phyloP scores from a whole-genome alignment of 2,329 filamentous ascomycete species.

The Botrytis fabae region DNA sequence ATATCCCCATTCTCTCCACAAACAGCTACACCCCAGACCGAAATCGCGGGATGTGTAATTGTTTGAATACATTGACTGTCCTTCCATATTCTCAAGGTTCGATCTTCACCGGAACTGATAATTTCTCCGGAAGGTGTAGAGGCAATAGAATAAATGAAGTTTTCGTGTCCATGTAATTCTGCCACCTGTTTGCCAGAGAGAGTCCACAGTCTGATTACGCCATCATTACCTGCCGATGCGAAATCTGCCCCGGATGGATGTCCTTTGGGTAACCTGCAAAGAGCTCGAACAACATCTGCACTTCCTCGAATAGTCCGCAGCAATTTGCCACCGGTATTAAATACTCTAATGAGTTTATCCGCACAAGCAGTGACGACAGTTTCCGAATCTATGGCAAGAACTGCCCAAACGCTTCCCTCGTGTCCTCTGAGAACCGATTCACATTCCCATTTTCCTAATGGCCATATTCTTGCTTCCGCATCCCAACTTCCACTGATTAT shows the following conservation, averaged over 20 bases:
- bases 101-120: conserved; percentile 88
- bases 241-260: conserved; percentile 87
- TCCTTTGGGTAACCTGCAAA: conserved; percentile 74
- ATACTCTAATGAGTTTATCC: conserved; percentile 86
- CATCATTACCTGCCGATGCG: conserved; percentile 92
- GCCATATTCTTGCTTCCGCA: conserved; percentile 82
- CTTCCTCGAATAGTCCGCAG: conserved; percentile 67
- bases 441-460: conserved; percentile 79
- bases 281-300: conserved; percentile 81
- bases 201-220: conserved; percentile 83
- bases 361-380: conserved; percentile 90
- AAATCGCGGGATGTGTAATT: conserved; percentile 95
- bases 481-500: conserved; percentile 96
- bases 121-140: conserved; percentile 80
- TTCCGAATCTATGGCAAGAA: conserved; percentile 75
- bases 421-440: conserved; percentile 73
- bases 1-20: conserved; percentile 85
- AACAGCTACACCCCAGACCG: conserved; percentile 89
- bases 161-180: conserved; percentile 84
- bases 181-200: conserved; percentile 73
- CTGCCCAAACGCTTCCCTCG: conserved; percentile 84
- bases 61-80: conserved; percentile 84
- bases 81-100: conserved; percentile 89
- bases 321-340: conserved; percentile 64
- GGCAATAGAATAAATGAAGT: conserved; percentile 87